Base-by-base conservation (phyloP, 2,329 filamentous ascomycete species). In the Aaosphaeria arxii region DNA sequence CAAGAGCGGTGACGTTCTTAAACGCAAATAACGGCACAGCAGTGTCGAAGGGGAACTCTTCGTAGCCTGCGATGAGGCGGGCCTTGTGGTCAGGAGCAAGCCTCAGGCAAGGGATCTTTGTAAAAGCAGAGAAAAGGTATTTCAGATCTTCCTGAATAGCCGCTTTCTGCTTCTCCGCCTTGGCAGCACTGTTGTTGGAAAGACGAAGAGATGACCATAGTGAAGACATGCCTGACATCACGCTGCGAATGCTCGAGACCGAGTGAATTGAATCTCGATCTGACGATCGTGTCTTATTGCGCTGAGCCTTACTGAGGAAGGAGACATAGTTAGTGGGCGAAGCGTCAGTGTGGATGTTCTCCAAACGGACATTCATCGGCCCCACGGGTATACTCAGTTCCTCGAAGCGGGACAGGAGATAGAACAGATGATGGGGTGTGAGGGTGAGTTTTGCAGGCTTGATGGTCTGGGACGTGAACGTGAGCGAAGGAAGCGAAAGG, bases 11-110 rank as follows among this genome's bases (percentile, higher is more conserved):
- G 46, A 97, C 77, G 59, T 97, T 99, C 74, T 99, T 97, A 81
- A 99, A 97, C 6, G 89, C 88, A 69, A 95, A 87, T n/a, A 99
- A 78, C 17, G 94, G 94, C 30, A 99, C 94, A 17, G 94, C 94
- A 28, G 90, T 96, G 71, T 99, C 94, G 70, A 97, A 96, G 3
- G 94, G 94, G 58, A 97, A 99, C 71, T 96, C 92, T 71, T 99
- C 94, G 66, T 94, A 97, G 30, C 92, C 92, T 57, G 86, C 83
- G 58, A 99, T 96, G 52, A 96, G 77, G 45, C 88, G 86, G 43
- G 92, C 91, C 57, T 90, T 88, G 77, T 91, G 91, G 71, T 99
- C 94, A n/a, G 91, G 91, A 30, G 91, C 86, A 47, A 99, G 78
- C 55, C 87, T 85, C 54, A 99, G 77, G 64, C 89, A 96, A 0